Conservation (phyloP, 164 flowering plant species). For the Magnolia officinalis region DNA sequence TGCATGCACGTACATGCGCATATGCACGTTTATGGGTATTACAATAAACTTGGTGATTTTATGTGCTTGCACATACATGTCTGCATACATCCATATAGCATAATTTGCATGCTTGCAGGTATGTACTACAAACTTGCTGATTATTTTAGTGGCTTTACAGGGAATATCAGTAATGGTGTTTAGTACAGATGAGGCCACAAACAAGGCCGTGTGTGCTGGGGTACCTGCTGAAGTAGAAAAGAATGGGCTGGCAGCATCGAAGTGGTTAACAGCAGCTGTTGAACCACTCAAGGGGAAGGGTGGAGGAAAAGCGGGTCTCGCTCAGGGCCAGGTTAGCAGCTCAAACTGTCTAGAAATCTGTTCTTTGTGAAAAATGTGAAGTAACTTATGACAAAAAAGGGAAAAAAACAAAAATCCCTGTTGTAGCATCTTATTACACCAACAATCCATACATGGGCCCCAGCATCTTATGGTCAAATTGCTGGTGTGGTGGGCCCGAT, state of each 20-base stretch:
- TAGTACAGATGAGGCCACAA: conserved; percentile 68
- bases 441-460: not conserved
- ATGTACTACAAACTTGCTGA: not conserved
- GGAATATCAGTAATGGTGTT: conserved; percentile 75
- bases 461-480: not conserved
- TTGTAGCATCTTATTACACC: not conserved
- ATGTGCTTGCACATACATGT: not conserved
- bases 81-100: not conserved
- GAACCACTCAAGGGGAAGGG: conserved; percentile 82
- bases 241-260: conserved; percentile 57
- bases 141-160: conserved; percentile 36
- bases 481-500: not conserved
- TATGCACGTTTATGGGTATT: not conserved
- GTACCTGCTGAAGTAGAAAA: conserved; percentile 57
- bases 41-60: no score
- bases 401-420: no score
- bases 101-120: not conserved
- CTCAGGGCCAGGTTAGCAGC: conserved; percentile 79
- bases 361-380: not conserved
- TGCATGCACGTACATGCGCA: not conserved
- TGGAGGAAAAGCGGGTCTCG: conserved; percentile 88
- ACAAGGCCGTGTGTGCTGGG: conserved; percentile 91
- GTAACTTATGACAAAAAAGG: not conserved
- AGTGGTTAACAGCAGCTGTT: conserved; percentile 76
- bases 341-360: no score